phyloP scores from a whole-genome alignment of 73 alveolate species.

The Durusdinium trenchii region DNA sequence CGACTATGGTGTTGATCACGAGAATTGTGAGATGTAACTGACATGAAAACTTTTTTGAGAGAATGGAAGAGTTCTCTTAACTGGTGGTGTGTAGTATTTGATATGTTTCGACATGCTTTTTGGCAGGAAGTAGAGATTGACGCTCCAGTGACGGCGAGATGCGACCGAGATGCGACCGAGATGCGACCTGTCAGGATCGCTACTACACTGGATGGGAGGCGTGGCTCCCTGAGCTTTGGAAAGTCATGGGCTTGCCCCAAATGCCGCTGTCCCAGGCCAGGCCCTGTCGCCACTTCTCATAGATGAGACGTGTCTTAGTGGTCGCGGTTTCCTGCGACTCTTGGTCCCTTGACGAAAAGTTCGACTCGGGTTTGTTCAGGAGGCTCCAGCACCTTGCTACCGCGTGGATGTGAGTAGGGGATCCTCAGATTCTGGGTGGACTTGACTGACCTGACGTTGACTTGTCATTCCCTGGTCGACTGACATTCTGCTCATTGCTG shows the following conservation, averaged over 20 bases:
- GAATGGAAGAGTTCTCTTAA: no score
- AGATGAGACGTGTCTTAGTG: background rate
- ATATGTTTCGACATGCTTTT: no score
- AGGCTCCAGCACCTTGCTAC: slow-evolving; percentile 67
- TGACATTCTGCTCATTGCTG: no score
- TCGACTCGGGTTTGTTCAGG: background rate
- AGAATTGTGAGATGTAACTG: no score
- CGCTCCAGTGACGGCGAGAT: no score
- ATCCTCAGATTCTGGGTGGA: background rate
- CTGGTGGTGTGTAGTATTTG: no score
- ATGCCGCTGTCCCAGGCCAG: slow-evolving; percentile 25
- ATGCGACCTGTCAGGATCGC: background rate
- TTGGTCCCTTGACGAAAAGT: background rate
- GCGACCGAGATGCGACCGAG: no score
- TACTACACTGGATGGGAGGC: slow-evolving; percentile 79
- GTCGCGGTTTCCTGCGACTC: background rate
- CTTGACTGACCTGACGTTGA: background rate
- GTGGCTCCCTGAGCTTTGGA: slow-evolving; percentile 74
- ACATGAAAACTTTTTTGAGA: no score
- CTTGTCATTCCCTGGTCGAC: background rate
- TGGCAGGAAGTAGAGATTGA: no score
- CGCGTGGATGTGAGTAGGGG: slow-evolving; percentile 17
- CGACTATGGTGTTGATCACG: no score
- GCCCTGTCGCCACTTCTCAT: background rate
- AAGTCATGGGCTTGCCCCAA: slow-evolving; percentile 51